These are phyloP conservation scores for Kodamaea restingae DNA, from an alignment of 805 yeast species.

Conservation along the genomic window DNA sequence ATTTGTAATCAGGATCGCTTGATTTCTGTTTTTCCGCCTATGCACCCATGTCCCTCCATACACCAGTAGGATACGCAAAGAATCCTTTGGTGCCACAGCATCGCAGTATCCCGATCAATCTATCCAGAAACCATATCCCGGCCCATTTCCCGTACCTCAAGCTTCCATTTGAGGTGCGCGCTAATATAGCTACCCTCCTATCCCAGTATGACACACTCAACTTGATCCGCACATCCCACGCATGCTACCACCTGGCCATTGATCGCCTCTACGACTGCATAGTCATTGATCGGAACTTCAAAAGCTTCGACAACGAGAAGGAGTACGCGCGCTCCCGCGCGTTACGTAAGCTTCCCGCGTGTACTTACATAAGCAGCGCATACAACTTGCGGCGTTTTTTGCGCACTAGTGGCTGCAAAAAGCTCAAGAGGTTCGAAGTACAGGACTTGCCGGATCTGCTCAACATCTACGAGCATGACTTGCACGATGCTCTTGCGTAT, in stretches of 20 bases:
- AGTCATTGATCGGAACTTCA: constrained; percentile 35
- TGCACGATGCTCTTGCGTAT: constrained; percentile 20
- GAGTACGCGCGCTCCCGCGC: constrained; percentile 14
- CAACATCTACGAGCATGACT: constrained; percentile 30
- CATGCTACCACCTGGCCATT: constrained; percentile 27
- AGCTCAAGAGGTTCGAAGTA: constrained; percentile 26
- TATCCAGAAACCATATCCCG: not conserved
- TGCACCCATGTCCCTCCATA: constrained; percentile 11
- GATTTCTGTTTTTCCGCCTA: no score
- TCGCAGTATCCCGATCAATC: not conserved
- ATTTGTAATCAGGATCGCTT: no score
- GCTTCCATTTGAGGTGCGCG: constrained; percentile 37
- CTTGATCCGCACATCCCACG: constrained; percentile 25
- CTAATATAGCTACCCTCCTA: constrained; percentile 27
- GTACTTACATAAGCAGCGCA: constrained; percentile 34
- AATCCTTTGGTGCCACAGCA: constrained; percentile 13
- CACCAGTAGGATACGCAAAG: constrained; percentile 23
- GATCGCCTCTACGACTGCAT: constrained; percentile 37
- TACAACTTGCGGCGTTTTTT: constrained; percentile 39
- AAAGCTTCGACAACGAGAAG: constrained; percentile 27
- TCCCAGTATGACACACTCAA: constrained; percentile 37
- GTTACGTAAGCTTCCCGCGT: constrained; percentile 10
- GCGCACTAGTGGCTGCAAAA: constrained; percentile 6
- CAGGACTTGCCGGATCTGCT: constrained; percentile 41
- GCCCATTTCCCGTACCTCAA: constrained; percentile 16